Evolutionary conservation across 139 green algal genomes (phyloP), one percentile per base, ranked within the genome.

Genomic region (Closterium sp.): DNA sequence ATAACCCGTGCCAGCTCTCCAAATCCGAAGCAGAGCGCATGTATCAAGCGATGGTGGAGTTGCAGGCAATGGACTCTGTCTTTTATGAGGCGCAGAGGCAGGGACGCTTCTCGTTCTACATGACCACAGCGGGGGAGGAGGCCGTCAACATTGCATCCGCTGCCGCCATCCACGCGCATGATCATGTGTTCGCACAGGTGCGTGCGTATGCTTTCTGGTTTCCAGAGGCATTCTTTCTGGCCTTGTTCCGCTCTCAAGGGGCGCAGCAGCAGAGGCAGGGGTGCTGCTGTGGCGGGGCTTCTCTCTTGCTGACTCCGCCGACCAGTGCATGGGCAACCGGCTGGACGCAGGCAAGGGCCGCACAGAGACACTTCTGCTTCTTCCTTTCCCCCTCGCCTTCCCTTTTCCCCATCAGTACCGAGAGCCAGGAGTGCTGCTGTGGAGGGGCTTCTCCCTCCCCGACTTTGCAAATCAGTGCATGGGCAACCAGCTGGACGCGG

Each of bases 71-170:
- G 94, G 98, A 99, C 95, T 95, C 93, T 0, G 91, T 99, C 0
- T 99, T 98, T 89, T 99, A 98, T 85, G 97, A 99, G 86, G 96
- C 98, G n/a, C 98, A 99, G 95, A 91, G 98, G 9, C 98, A 99
- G 97, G 97, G 97, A 50, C 96, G 98, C 45, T 98, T 99, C 89
- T 98, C 96, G 2, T 99, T 99, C 94, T 99, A 98, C 96, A 97
- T 99, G 95, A 99, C 97, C 4, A 96, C 95, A 31, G 95, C 86
- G 86, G 97, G 97, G 0, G 98, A 99, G 93, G 98, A 99, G 91
- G 97, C 97, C 0, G 42, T 91, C 24, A 94, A 92, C 89, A 90
- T 94, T 50, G 97, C 95, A 19, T 97, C 92, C 31, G 98, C 97
- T 4, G 97, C 98, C 10, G 98, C 95, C 2, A 90, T 99, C 31